phyloP scores from a whole-genome alignment of 805 yeast species.

The Torulaspora maleeae region DNA sequence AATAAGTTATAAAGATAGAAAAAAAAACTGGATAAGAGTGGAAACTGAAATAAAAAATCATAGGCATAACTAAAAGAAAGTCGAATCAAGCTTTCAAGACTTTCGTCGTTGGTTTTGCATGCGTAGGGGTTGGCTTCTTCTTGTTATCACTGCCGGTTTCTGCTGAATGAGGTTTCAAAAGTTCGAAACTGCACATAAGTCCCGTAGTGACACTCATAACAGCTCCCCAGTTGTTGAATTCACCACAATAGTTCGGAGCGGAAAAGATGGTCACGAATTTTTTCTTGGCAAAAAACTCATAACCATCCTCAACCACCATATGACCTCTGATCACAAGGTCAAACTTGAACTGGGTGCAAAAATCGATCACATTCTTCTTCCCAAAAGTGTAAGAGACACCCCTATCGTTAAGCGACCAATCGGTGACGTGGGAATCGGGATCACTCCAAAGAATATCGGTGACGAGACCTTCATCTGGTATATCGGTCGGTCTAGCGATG shows the following conservation, averaged over 20 bases:
- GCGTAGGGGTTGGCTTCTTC: neutral
- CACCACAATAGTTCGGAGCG: conserved; percentile 66
- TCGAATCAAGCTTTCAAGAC: conserved; percentile 2
- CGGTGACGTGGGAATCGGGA: conserved; percentile 49
- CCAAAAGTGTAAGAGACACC: conserved; percentile 80
- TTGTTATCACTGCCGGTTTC: conserved; percentile 10
- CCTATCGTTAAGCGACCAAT: conserved; percentile 79
- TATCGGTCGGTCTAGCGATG: conserved; percentile 76
- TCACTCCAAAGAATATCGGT: conserved; percentile 83
- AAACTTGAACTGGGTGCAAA: conserved; percentile 60
- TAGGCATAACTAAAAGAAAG: neutral
- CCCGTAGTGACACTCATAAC: conserved; percentile 73
- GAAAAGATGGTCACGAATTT: conserved; percentile 73
- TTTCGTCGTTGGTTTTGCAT: conserved; percentile 1
- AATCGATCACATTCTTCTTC: conserved; percentile 64
- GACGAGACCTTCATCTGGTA: conserved; percentile 72
- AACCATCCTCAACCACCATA: conserved; percentile 88
- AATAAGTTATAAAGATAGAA: neutral
- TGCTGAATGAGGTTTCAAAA: conserved; percentile 51
- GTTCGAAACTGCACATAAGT: conserved; percentile 65
- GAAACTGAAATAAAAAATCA: neutral
- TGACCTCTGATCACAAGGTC: conserved; percentile 80
- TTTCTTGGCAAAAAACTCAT: conserved; percentile 72
- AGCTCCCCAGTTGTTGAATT: conserved; percentile 86
- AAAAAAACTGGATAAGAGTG: neutral